Evolutionary conservation across 2,329 filamentous ascomycete genomes (phyloP), one percentile per base, ranked within the genome.

Genomic region (Cryphonectria parasitica): DNA sequence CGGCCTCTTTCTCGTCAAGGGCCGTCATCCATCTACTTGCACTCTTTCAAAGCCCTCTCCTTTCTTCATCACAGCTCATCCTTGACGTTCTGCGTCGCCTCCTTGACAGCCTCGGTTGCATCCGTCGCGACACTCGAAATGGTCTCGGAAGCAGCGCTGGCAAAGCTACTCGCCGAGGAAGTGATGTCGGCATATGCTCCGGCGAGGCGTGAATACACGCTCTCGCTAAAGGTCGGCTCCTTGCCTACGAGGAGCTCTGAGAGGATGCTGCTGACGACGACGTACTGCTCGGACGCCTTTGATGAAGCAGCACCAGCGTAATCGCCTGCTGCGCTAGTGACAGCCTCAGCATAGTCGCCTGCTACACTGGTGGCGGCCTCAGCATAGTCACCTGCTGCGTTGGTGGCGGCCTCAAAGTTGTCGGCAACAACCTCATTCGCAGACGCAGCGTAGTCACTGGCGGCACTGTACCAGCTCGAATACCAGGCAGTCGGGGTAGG

Each of bases 141-240:
- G 3, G 75, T 77, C 10, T 71, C 74, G 31, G 75, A 73, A 1
- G 81, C 82, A 25, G 74, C 81, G 61, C 78, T 81, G 19, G 79
- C 79, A 25, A 80, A 72, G 71, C 82, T 85, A 15, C 84, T 84
- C 10, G 86, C 82, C 0, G 85, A 89, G 0, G 88, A 85, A 1
- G 87, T 82, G 1, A 89, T 91, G 0, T 90, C 92, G 34, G 89
- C 88, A 76, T 95, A 96, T 0, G 89, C 92, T 3, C 87, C 90
- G 69, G 88, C 88, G 17, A 97, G 85, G 66, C 91, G 88, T 67
- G 84, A 89, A 80, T 94, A 89, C 3, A 95, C 91, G 71, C 92
- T 94, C 77, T 97, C 92, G 0, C 91, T 94, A 76, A 94, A 97
- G 19, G 90, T 89, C 0, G 92, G 90, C 77, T 97, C 93, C 78